Evolutionary conservation across 805 yeast genomes (phyloP), one percentile per base, ranked within the genome.

Genomic region (Metschnikowia lachancei): DNA sequence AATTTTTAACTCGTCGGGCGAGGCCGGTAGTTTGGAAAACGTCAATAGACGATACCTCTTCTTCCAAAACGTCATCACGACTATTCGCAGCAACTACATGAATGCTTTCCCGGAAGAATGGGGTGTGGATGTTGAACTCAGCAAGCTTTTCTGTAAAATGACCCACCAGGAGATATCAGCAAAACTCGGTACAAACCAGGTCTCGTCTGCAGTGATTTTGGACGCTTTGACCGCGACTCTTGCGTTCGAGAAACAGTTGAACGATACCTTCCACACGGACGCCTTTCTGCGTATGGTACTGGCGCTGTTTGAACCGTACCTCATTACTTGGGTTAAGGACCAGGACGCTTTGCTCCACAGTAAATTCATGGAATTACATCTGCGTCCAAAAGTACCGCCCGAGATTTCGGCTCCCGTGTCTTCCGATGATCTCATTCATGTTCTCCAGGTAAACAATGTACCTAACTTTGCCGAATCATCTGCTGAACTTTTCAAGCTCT

Each of bases 1-100:
- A 18, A 88, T 94, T 10, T 94, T 94, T 66, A 77, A 81, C 44
- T 74, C 82, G 9, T 75, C 81, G 12, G 97, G 90, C 56, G 99
- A 94, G 65, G 99, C 99, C 0, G 97, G 97, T 1, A 85, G 95
- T 4, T 68, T 94, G 49, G 99, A 94, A 49, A 94, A 94, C 64
- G 66, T 94, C 42, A 76, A 81, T 26, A 72, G 97, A 54, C 72
- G 99, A 40, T 94, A 81, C 62, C 78, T 90, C 28, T 92, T 85
- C 62, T 87, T 88, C 65, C 83, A 84, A 54, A 82, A 86, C 54
- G 76, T 87, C 1, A 66, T 92, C 49, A 76, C 75, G 43, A 73
- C 75, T 18, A 80, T 82, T 54, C 82, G 81, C 49, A 62, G 78
- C 1, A 74, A 73, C 28, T 80, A 77, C 54, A 60, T 72, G 1